These are phyloP conservation scores for Monascus ruber DNA, from an alignment of 2,329 filamentous ascomycete species.

Conservation along the genomic window DNA sequence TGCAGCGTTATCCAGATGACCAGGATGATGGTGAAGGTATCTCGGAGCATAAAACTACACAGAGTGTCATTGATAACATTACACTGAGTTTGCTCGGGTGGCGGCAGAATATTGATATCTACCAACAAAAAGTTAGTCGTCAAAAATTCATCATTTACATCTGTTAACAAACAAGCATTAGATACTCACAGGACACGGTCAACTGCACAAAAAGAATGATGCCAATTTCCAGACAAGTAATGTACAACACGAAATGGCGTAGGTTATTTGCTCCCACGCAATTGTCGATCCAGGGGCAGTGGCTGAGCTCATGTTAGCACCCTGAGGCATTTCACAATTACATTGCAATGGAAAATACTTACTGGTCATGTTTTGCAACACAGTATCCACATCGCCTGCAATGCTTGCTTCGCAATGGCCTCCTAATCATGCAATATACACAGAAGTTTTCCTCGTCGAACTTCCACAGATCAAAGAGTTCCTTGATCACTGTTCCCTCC, in stretches of 20 bases:
- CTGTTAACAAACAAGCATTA: background rate
- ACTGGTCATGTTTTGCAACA: constrained; percentile 95
- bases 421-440: constrained; percentile 85
- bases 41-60: constrained; percentile 66
- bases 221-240: constrained; percentile 64
- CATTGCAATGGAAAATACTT: constrained; percentile 30
- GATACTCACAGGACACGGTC: constrained; percentile 56
- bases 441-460: constrained; percentile 95
- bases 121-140: background rate
- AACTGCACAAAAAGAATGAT: constrained; percentile 63
- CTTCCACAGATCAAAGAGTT: constrained; percentile 72
- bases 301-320: constrained; percentile 40
- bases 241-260: constrained; percentile 86
- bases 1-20: constrained; percentile 72
- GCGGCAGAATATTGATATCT: constrained; percentile 54
- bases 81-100: constrained; percentile 46
- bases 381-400: constrained; percentile 85
- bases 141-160: too few species aligned
- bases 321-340: too few species aligned
- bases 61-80: constrained; percentile 62
- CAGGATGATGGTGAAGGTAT: constrained; percentile 73
- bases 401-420: constrained; percentile 88
- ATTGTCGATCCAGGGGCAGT: constrained; percentile 97
- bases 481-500: constrained; percentile 79
- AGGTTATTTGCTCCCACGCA: constrained; percentile 94